Base-by-base conservation (phyloP, 1,139 yeast genomes). In the Lodderomyces beijingensis region DNA sequence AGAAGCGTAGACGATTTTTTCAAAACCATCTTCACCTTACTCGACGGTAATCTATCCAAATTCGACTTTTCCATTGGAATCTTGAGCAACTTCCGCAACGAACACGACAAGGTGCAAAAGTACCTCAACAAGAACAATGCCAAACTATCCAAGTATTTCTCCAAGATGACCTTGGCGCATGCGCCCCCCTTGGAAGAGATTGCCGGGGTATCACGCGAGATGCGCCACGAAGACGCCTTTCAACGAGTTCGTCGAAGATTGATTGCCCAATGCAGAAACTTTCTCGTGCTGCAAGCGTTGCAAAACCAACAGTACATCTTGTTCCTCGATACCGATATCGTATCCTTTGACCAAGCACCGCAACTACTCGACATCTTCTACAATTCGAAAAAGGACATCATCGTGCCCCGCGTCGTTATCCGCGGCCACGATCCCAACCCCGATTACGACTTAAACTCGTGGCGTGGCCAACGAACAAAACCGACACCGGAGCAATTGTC, bases 251-350 rank as follows among this genome's bases (percentile, higher is more conserved):
- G 70, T 36, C 44, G 69, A 32, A 47, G 64, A 33, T 47, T 50
- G 23, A 57, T 63, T 32, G 68, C 70, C 4, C 49, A 60, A 34
- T 42, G 59, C 16, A 46, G 70, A 32, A 64, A 64, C 42, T 63
- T 61, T 41, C 42, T 60, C n/a, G 31, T 64, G n/a, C 48, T 49
- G 20, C 44, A 53, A 31, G 44, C 56, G 2, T 45, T 62, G 29
- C 44, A 39, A 9, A 34, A 46, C 22, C 72, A 70, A 39, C 50
- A 51, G 27, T 63, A 59, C 39, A 53, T 72, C 1, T 37, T 73
- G n/a, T 70, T 65, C 35, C 37, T 73, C 13, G 77, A 73, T 43
- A 52, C 71, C 5, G 77, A 71, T 39, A 51, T 70, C 24, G 42
- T 51, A 20, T 38, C 45, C 21, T 41, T 66, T 18, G 55, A 59